Evolutionary conservation across 495 filamentous ascomycete species (phyloP).

Genomic region (Cladorrhinum samala): DNA sequence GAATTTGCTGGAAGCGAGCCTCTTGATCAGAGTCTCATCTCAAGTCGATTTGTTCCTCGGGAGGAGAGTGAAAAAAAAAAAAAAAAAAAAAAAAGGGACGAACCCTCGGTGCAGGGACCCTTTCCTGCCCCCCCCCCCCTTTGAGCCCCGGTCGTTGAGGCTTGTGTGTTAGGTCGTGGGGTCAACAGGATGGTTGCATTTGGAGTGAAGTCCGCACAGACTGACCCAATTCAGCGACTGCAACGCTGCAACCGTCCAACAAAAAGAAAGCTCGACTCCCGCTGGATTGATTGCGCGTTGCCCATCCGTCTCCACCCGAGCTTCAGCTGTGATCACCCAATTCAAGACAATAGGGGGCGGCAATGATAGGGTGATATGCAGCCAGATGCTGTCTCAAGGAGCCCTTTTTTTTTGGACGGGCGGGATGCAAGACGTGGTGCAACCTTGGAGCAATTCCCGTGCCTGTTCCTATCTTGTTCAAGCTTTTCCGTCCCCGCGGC

Average conservation of each 20-base stretch:
- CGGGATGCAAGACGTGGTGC: not conserved
- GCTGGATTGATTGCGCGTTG: too few species aligned
- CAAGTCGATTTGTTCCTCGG: too few species aligned
- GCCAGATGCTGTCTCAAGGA: not conserved
- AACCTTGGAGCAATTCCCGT: not conserved
- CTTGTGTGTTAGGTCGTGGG: too few species aligned
- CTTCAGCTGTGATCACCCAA: not conserved
- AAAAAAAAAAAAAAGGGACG: too few species aligned
- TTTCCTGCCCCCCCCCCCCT: not conserved
- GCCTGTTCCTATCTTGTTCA: not conserved
- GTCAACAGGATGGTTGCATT: too few species aligned
- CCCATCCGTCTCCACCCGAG: not conserved
- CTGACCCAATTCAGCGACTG: conserved; percentile 1
- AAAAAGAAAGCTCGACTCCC: conserved; percentile 4
- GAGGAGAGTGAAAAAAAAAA: too few species aligned
- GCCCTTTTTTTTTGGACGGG: not conserved
- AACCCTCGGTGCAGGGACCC: not conserved
- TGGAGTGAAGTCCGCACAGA: not conserved
- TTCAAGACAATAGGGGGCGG: not conserved
- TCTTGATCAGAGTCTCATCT: too few species aligned
- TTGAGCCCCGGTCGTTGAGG: too few species aligned
- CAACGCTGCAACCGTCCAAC: not conserved
- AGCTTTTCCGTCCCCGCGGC: not conserved
- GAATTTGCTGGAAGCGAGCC: too few species aligned
- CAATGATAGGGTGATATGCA: not conserved